phyloP scores from a whole-genome alignment of 306 rosid species.

The Cucumis cinereus region DNA sequence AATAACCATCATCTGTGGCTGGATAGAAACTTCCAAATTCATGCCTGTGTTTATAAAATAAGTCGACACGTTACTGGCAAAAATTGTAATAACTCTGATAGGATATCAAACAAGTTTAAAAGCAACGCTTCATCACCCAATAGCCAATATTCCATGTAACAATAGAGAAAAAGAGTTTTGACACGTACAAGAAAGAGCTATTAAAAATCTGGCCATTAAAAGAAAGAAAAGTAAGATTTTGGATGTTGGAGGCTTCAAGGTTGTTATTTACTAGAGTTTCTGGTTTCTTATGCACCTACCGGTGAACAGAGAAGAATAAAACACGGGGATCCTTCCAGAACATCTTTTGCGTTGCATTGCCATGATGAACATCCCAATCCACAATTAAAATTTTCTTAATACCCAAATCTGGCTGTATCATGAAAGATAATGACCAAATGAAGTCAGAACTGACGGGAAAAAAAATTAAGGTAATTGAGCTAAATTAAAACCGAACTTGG shows the following conservation, averaged over 20 bases:
- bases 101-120: not conserved
- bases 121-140: not conserved
- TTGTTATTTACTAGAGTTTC: not conserved
- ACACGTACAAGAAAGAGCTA: not conserved
- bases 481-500: not conserved
- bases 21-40: slow-evolving; percentile 90
- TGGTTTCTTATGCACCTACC: slow-evolving; percentile 34
- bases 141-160: not conserved
- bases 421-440: slow-evolving; percentile 10
- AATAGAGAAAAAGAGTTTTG: not conserved
- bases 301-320: slow-evolving; percentile 91
- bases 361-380: slow-evolving; percentile 99
- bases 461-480: not conserved
- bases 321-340: slow-evolving; percentile 79
- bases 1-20: slow-evolving; percentile 51
- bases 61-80: slow-evolving; percentile 12
- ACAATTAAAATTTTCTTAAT: slow-evolving; percentile 66
- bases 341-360: slow-evolving; percentile 91
- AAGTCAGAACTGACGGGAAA: not conserved
- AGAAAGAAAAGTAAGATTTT: not conserved
- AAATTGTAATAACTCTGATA: not conserved
- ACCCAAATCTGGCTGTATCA: slow-evolving; percentile 69
- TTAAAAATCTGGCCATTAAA: not conserved
- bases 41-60: slow-evolving; percentile 46
- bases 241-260: not conserved